phyloP scores from a whole-genome alignment of 1,139 yeast species.

The Lodderomyces metapsilosis region DNA sequence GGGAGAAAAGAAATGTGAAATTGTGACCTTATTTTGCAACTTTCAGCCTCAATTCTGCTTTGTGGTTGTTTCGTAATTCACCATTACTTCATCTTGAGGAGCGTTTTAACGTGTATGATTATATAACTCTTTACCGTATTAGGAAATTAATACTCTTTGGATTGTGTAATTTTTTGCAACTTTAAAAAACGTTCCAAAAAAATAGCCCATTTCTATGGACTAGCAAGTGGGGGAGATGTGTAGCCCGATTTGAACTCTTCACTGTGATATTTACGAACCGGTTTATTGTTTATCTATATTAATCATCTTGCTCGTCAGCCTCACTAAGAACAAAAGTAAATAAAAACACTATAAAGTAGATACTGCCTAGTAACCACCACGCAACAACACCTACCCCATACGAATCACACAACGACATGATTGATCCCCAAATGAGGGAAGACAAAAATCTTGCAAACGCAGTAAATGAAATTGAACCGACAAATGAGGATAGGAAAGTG shows the following conservation, averaged over 20 bases:
- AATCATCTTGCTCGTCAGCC: slow-evolving; percentile 4
- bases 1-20: neutral
- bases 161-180: neutral
- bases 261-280: neutral
- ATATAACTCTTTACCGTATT: slow-evolving; percentile 5
- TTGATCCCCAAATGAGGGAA: too few species aligned
- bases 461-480: slow-evolving; percentile 43
- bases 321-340: slow-evolving; percentile 8
- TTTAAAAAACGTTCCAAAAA: too few species aligned
- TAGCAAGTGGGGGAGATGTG: too few species aligned
- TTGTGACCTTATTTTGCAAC: neutral
- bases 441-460: slow-evolving; percentile 44
- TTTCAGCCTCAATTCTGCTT: too few species aligned
- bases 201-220: too few species aligned
- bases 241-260: too few species aligned
- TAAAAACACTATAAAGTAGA: slow-evolving; percentile 8
- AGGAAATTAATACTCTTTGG: slow-evolving; percentile 4
- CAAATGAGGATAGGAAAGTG: slow-evolving; percentile 22
- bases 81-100: neutral
- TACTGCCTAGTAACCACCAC: slow-evolving; percentile 33
- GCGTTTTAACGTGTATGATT: neutral
- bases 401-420: too few species aligned
- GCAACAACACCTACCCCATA: slow-evolving; percentile 18
- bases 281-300: neutral
- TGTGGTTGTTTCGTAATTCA: neutral